Percentiles rank a stretch among this genome's conserved stretches.
Evolutionary conservation across 2,329 filamentous ascomycete species (phyloP).

Genomic region (Nemania sp.): DNA sequence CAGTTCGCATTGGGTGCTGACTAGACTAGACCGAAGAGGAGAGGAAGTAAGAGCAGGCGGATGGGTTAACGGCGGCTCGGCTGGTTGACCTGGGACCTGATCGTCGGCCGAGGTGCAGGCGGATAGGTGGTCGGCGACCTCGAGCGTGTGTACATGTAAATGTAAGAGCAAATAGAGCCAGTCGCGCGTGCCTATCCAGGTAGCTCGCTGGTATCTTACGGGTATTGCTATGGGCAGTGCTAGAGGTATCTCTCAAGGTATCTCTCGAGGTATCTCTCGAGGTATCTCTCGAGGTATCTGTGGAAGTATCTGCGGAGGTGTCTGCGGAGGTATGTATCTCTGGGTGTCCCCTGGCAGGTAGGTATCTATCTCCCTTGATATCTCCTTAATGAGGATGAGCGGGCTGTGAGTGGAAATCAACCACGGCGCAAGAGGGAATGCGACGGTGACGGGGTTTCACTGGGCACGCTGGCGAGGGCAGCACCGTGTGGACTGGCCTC

Average conservation of each 20-base stretch:
- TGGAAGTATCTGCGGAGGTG: no score
- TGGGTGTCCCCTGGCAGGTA: background rate
- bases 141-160: slow-evolving; percentile 40
- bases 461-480: slow-evolving; percentile 29
- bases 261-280: background rate
- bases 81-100: slow-evolving; percentile 44
- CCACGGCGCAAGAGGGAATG: slow-evolving; percentile 33
- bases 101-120: slow-evolving; percentile 39
- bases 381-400: background rate
- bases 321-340: background rate
- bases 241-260: slow-evolving; percentile 15
- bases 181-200: slow-evolving; percentile 29
- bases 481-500: slow-evolving; percentile 30
- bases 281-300: no score
- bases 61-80: slow-evolving; percentile 47
- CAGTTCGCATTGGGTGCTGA: slow-evolving; percentile 52
- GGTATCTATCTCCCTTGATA: no score
- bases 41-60: slow-evolving; percentile 33
- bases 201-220: slow-evolving; percentile 24
- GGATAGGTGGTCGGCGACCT: slow-evolving; percentile 42
- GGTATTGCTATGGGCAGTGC: slow-evolving; percentile 15
- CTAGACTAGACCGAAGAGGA: slow-evolving; percentile 39
- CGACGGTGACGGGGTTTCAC: slow-evolving; percentile 31
- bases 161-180: slow-evolving; percentile 9
- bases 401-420: slow-evolving; percentile 18